Base-by-base conservation (phyloP, 2,329 filamentous ascomycete genomes). In the Apiospora kogelbergensis region DNA sequence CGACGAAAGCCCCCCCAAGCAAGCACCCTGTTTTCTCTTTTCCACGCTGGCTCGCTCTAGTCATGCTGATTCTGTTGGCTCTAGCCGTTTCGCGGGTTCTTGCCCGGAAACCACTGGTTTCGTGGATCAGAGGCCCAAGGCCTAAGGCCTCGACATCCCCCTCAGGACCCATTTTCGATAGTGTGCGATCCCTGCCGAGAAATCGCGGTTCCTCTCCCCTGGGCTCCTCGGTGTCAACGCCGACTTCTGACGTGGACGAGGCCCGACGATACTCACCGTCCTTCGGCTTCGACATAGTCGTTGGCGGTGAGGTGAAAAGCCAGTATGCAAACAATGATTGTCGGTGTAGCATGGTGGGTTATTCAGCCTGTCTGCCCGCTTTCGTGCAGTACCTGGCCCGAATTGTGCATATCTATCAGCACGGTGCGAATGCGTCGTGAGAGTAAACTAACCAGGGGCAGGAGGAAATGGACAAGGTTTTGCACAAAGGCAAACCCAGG, bases 371-470 rank as follows among this genome's bases (percentile, higher is more conserved):
- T 40, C 44, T 37, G 44, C 65, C 65, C 65, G 65, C 65, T 66
- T 66, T 66, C 65, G 33, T 66, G 65, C 65, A 48, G 42, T 48
- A n/a, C 11, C 44, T 66, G 26, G 42, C 45, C n/a, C 44, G 65
- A 53, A 42, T 44, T 44, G 65, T 60, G 53, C 53, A 60, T 37
- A 37, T 11, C 46, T 60, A 26, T 37, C 30, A 60, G 53, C 53
- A 60, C 65, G 65, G 65, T 66, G 65, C 44, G 44, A 44, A 44
- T 44, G n/a, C 30, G 41, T 40, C 65, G 65, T 24, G 44, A 53
- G 15, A 37, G 10, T n/a, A 60, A 37, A 37, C 53, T 42, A 22
- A 65, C 37, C 65, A 53, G 65, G 65, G 65, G 30, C 30, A 26
- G 11, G 22, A 17, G 30, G 48, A 65, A 44, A 33, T 64, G 63